phyloP scores from a whole-genome alignment of 306 rosid genomes.

The Sindora glabra region DNA sequence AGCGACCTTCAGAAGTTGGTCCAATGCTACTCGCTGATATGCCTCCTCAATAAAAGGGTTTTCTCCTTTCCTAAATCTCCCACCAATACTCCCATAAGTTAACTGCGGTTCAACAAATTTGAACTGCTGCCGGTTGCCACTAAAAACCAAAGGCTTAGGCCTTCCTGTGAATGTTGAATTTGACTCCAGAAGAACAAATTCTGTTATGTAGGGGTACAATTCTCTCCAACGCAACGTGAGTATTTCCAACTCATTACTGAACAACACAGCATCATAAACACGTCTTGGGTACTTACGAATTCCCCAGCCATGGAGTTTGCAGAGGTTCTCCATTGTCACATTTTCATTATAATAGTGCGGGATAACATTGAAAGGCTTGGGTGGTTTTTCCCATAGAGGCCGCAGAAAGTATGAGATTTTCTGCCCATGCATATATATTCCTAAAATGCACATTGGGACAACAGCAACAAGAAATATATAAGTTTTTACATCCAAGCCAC shows the following conservation, averaged over 20 bases:
- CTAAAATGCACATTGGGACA: slow-evolving; percentile 60
- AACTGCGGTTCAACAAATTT: slow-evolving; percentile 72
- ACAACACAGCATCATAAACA: slow-evolving; percentile 92
- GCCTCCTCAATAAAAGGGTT: slow-evolving; percentile 99
- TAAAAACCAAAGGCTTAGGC: slow-evolving; percentile 65
- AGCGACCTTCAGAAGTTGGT: slow-evolving; percentile 75
- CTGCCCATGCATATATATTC: slow-evolving; percentile 83
- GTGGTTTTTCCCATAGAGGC: slow-evolving; percentile 94
- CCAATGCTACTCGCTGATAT: slow-evolving; percentile 86
- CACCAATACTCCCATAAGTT: slow-evolving; percentile 74
- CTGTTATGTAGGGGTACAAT: slow-evolving; percentile 74
- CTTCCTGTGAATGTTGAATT: slow-evolving; percentile 89
- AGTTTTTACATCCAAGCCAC: slow-evolving; percentile 79
- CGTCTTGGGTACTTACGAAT: slow-evolving; percentile 87
- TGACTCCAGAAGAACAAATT: slow-evolving; percentile 90
- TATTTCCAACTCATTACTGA: slow-evolving; percentile 88
- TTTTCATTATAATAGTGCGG: slow-evolving; percentile 91
- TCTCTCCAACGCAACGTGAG: slow-evolving; percentile 89
- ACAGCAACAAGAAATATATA: slow-evolving; percentile 64
- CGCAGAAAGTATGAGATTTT: slow-evolving; percentile 96
- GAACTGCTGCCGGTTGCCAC: slow-evolving; percentile 47
- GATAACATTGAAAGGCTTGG: slow-evolving; percentile 69
- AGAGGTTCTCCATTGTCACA: slow-evolving; percentile 79
- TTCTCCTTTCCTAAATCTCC: slow-evolving; percentile 80
- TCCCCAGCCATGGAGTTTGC: slow-evolving; percentile 97